Conservation (phyloP, 2,329 filamentous ascomycete species). For the Graphilbum fragrans region DNA sequence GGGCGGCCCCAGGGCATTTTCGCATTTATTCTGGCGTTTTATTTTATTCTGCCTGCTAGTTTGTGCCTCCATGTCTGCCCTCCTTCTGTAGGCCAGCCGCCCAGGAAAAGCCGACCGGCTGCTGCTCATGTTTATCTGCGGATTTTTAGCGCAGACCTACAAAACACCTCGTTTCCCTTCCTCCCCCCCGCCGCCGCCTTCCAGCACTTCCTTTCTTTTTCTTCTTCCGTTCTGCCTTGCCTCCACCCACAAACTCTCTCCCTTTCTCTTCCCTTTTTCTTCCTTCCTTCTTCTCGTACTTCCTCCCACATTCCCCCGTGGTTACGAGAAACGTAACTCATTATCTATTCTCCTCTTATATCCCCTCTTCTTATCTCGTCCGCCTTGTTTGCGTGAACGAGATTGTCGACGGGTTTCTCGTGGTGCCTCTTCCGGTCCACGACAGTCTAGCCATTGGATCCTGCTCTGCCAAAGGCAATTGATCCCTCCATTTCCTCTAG, state of each 20-base stretch:
- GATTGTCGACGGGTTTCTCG: too few species aligned
- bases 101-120: slow-evolving; percentile 9
- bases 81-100: too few species aligned
- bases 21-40: slow-evolving; percentile 8
- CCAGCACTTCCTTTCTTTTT: slow-evolving; percentile 6
- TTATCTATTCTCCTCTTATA: too few species aligned
- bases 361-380: too few species aligned
- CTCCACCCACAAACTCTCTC: slow-evolving; percentile 7
- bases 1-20: slow-evolving; percentile 1
- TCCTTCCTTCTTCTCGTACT: not conserved
- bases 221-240: slow-evolving; percentile 5
- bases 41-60: too few species aligned
- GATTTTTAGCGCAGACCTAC: slow-evolving; percentile 12
- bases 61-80: too few species aligned
- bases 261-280: slow-evolving; percentile 2
- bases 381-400: too few species aligned
- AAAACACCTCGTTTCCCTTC: slow-evolving; percentile 20
- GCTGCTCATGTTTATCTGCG: slow-evolving; percentile 7
- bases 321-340: not conserved
- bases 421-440: not conserved
- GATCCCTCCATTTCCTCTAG: not conserved
- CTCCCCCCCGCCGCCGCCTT: slow-evolving; percentile 3
- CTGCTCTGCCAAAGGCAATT: not conserved
- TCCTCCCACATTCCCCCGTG: not conserved
- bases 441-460: too few species aligned